Percentiles rank a stretch among this genome's conserved stretches.
These are phyloP conservation scores for Piloderma croceum DNA, from an alignment of 768 basidiomycete genomes.

Conservation along the genomic window DNA sequence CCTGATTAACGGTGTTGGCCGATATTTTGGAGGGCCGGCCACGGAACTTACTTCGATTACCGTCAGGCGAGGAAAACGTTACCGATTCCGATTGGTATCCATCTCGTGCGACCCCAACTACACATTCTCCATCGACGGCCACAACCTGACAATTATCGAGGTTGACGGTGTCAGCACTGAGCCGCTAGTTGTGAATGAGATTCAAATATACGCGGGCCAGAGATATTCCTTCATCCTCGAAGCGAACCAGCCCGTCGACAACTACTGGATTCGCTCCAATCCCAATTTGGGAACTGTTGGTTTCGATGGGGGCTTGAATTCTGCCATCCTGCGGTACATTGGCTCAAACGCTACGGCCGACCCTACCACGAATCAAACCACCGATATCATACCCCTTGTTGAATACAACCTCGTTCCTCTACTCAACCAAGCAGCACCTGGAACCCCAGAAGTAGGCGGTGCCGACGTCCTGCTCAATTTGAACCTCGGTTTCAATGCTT, in stretches of 20 bases:
- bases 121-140: conserved; percentile 29
- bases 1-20: conserved; percentile 42
- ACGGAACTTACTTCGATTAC: conserved; percentile 32
- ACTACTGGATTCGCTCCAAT: conserved; percentile 39
- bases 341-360: conserved; percentile 31
- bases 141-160: conserved; percentile 39
- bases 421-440: conserved; percentile 30
- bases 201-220: conserved; percentile 39
- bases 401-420: conserved; percentile 33
- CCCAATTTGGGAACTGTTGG: conserved; percentile 25
- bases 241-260: conserved; percentile 32
- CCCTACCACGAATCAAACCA: conserved; percentile 23
- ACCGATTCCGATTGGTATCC: conserved; percentile 36
- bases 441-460: conserved; percentile 30
- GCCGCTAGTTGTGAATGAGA: conserved; percentile 33
- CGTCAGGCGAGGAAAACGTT: conserved; percentile 34
- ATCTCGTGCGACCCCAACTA: conserved; percentile 26
- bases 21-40: conserved; percentile 31
- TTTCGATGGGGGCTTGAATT: conserved; percentile 29
- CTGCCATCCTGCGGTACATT: conserved; percentile 36
- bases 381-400: conserved; percentile 18
- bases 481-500: conserved; percentile 15
- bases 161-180: conserved; percentile 32
- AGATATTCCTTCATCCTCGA: conserved; percentile 35
- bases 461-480: conserved; percentile 37